Conservation (phyloP, 176 grass and related monocot species). For the Aegilops longissima region DNA sequence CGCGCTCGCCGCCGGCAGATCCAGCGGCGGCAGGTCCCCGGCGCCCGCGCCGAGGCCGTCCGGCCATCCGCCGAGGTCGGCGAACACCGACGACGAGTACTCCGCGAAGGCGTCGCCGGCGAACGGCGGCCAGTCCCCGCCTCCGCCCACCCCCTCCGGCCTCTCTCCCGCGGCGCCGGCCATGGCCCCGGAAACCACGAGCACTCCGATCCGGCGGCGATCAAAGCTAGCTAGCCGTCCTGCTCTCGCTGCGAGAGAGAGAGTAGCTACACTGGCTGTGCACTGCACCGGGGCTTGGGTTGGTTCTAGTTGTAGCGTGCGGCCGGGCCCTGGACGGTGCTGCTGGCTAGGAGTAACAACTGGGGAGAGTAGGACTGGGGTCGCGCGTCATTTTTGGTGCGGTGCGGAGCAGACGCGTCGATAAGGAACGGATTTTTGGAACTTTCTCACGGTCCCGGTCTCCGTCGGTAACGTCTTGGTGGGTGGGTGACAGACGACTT, state of each 20-base stretch:
- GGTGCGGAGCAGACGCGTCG: neutral
- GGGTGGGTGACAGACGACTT: neutral
- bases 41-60: slow-evolving; percentile 15
- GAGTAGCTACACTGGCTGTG: neutral
- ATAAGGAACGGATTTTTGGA: neutral
- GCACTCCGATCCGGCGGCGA: neutral
- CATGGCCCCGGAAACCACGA: slow-evolving; percentile 9
- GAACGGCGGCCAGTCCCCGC: slow-evolving; percentile 53
- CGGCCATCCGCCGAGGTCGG: slow-evolving; percentile 33
- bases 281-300: neutral
- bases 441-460: neutral
- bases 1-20: slow-evolving; percentile 25
- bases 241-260: neutral
- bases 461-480: neutral
- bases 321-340: neutral
- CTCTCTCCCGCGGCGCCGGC: slow-evolving; percentile 29
- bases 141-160: slow-evolving; percentile 12
- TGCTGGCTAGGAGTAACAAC: neutral
- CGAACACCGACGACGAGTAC: slow-evolving; percentile 53
- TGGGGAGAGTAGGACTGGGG: neutral
- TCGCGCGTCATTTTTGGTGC: neutral
- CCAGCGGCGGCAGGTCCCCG: slow-evolving; percentile 45
- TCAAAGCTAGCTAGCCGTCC: neutral
- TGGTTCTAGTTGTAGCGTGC: neutral
- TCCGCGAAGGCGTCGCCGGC: slow-evolving; percentile 38